phyloP scores from a whole-genome alignment of 768 basidiomycete genomes.

The Strobilomyces echinocephalus region DNA sequence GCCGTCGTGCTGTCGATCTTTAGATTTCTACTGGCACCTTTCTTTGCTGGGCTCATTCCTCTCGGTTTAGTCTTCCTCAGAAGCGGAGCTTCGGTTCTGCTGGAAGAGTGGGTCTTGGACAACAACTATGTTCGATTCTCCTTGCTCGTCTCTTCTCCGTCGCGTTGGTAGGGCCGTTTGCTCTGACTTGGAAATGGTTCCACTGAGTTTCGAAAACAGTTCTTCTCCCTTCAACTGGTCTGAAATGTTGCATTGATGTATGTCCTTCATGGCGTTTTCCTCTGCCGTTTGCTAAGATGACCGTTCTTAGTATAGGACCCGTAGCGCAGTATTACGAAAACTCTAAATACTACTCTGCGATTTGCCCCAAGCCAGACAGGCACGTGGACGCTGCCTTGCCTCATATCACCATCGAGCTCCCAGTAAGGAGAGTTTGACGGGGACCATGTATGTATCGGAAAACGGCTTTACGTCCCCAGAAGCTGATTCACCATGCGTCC shows the following conservation, averaged over 20 bases:
- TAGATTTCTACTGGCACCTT: constrained; percentile 33
- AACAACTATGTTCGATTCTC: constrained; percentile 55
- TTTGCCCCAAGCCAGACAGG: constrained; percentile 53
- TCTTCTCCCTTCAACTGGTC: constrained; percentile 70
- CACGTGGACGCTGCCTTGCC: constrained; percentile 62
- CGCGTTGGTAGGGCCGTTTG: constrained; percentile 48
- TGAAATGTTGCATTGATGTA: constrained; percentile 41
- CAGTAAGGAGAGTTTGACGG: constrained; percentile 80
- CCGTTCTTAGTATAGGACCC: too few relatives aligned
- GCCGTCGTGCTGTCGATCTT: constrained; percentile 60
- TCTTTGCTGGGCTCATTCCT: constrained; percentile 7
- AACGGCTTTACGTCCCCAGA: neutral
- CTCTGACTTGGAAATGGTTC: neutral
- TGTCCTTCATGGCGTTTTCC: too few relatives aligned
- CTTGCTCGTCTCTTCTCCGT: constrained; percentile 69
- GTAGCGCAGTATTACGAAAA: too few relatives aligned
- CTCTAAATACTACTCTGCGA: constrained; percentile 35
- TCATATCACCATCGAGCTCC: constrained; percentile 77
- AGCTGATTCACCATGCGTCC: neutral
- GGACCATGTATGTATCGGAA: constrained; percentile 60
- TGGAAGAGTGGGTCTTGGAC: constrained; percentile 72
- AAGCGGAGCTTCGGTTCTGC: constrained; percentile 50
- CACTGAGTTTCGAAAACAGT: constrained; percentile 38
- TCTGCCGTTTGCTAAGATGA: neutral
- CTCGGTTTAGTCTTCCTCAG: constrained; percentile 60